Percentiles rank a stretch among this genome's conserved stretches.
Conservation (phyloP, 163 green algal genomes). For the Scenedesmus sp. region DNA sequence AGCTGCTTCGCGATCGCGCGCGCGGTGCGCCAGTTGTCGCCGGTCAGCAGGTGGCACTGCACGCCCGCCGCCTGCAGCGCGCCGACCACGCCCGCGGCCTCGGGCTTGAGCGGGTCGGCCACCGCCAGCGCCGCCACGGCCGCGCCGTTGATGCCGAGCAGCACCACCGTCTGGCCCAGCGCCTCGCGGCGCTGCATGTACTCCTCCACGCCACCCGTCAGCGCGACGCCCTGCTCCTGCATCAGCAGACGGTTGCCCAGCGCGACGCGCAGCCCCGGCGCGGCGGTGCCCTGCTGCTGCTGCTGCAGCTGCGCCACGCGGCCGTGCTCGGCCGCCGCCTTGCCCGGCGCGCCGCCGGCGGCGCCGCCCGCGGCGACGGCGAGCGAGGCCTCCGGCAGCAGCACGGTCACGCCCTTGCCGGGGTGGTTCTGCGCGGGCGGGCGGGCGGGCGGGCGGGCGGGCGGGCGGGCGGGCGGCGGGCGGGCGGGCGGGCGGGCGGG, state of each 20-base stretch:
- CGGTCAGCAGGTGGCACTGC: constrained; percentile 75
- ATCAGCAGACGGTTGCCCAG: constrained; percentile 86
- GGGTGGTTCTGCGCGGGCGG: constrained; percentile 25
- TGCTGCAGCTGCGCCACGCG: constrained; percentile 32
- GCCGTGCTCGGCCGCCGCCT: neutral
- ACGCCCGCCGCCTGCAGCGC: constrained; percentile 70
- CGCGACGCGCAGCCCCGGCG: constrained; percentile 51
- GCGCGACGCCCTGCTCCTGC: constrained; percentile 67
- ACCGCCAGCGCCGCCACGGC: constrained; percentile 78
- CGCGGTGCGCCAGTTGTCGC: constrained; percentile 85
- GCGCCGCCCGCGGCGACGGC: too few species aligned
- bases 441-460: neutral
- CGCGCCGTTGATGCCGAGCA: constrained; percentile 62
- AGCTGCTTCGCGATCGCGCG: constrained; percentile 64
- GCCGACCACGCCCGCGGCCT: constrained; percentile 84
- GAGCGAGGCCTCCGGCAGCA: neutral
- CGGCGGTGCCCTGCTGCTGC: neutral
- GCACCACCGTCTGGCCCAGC: constrained; percentile 68
- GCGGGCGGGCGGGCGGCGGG: too few species aligned
- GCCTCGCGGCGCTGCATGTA: constrained; percentile 50
- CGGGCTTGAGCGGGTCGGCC: constrained; percentile 90
- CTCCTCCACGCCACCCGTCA: constrained; percentile 33
- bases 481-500: too few species aligned
- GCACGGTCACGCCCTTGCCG: constrained; percentile 36
- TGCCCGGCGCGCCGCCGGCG: neutral